A percentile compares a stretch with the other conserved stretches of the same genome.
phyloP scores from a whole-genome alignment of 2,329 filamentous ascomycete species.

The Phaeosphaeria sp. region DNA sequence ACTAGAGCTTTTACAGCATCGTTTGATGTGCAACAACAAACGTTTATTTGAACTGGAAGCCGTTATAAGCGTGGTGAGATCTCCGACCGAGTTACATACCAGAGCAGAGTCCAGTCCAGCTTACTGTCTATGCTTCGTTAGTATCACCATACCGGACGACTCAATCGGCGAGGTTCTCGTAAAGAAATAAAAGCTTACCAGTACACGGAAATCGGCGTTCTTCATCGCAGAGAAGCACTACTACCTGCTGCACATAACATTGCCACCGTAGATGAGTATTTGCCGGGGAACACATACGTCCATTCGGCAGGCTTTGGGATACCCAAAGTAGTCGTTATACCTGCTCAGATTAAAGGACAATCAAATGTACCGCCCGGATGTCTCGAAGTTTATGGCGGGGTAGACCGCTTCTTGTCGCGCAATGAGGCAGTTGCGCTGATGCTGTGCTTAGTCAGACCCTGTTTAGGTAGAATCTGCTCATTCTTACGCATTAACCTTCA shows the following conservation, averaged over 20 bases:
- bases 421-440: not conserved
- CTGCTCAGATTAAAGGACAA: not conserved
- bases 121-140: not conserved
- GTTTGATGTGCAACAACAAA: too few relatives aligned
- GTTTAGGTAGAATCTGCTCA: not conserved
- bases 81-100: too few relatives aligned
- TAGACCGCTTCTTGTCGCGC: not conserved
- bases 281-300: too few relatives aligned
- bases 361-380: not conserved
- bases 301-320: too few relatives aligned
- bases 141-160: not conserved
- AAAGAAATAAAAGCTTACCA: not conserved
- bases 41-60: too few relatives aligned
- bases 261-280: too few relatives aligned
- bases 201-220: not conserved
- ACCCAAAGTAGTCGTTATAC: too few relatives aligned
- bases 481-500: not conserved
- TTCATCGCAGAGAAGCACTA: not conserved
- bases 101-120: too few relatives aligned
- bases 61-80: too few relatives aligned
- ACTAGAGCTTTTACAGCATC: too few relatives aligned
- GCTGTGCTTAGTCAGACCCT: not conserved
- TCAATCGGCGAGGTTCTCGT: not conserved
- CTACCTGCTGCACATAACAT: too few relatives aligned
- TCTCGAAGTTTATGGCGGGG: not conserved